phyloP scores from a whole-genome alignment of 495 filamentous ascomycete species.

The Eremomyces bilateralis region DNA sequence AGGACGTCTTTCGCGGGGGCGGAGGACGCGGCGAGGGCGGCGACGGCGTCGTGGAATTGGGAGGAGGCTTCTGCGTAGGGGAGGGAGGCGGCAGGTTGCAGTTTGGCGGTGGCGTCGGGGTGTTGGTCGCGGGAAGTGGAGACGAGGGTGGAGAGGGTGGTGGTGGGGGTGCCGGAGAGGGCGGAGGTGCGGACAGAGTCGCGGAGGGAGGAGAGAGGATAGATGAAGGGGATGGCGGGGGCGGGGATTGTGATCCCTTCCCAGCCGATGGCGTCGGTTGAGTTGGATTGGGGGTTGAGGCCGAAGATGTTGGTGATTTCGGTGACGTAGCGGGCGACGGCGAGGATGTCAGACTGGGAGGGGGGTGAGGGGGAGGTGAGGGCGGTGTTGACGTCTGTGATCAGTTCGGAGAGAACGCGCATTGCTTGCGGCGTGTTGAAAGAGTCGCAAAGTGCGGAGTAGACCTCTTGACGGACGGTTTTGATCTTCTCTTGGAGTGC shows the following conservation, averaged over 20 bases:
- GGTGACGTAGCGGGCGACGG: conserved; percentile 60
- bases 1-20: conserved; percentile 18
- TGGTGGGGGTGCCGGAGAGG: conserved; percentile 7
- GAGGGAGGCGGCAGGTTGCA: conserved; percentile 5
- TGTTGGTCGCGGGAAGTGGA: conserved; percentile 2
- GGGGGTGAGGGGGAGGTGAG: conserved; percentile 22
- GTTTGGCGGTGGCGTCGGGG: conserved; percentile 3
- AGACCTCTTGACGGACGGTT: not conserved
- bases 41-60: conserved; percentile 15
- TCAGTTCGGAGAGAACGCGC: conserved; percentile 48
- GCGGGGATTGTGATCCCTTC: conserved; percentile 43
- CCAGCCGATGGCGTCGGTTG: conserved; percentile 55
- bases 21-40: conserved; percentile 9
- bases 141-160: too few species aligned
- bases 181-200: conserved; percentile 18
- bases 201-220: conserved; percentile 14
- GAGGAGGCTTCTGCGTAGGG: conserved; percentile 16
- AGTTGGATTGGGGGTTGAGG: conserved; percentile 41
- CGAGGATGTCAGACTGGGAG: conserved; percentile 9
- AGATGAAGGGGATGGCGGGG: conserved; percentile 18
- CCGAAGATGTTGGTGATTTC: conserved; percentile 68
- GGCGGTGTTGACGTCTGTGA: conserved; percentile 43
- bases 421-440: conserved; percentile 73
- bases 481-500: not conserved
- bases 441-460: conserved; percentile 49